Percentiles rank a stretch among this genome's conserved stretches.
These are phyloP conservation scores for Stramenopiles sp. DNA, from an alignment of 352 stramenopile species.

Conservation along the genomic window DNA sequence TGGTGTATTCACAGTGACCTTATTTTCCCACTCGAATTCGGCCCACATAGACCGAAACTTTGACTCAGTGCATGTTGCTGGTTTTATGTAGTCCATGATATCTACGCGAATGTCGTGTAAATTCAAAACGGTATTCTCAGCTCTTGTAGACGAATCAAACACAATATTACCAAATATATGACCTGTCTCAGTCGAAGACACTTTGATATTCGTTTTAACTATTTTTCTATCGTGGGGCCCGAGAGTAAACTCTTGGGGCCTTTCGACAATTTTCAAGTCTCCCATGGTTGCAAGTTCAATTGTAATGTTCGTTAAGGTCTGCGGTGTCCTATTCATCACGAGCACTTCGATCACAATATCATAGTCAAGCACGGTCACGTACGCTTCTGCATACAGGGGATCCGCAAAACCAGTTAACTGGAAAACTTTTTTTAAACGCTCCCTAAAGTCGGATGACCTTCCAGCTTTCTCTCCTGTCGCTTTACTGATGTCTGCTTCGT, in stretches of 20 bases:
- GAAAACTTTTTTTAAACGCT: constrained; percentile 84
- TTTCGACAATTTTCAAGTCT: constrained; percentile 98
- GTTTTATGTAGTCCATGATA: constrained; percentile 99
- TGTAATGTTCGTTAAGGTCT: constrained; percentile 93
- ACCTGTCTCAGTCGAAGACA: constrained; percentile 98
- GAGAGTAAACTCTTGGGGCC: constrained; percentile 88
- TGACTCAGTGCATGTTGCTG: constrained; percentile 72
- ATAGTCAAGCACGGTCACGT: constrained; percentile 99
- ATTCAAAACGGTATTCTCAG: constrained; percentile 96
- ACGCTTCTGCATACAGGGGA: constrained; percentile 95
- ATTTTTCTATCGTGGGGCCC: constrained; percentile 85
- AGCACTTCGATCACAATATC: constrained; percentile 98
- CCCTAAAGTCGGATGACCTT: constrained; percentile 43
- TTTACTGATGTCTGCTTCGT: constrained; percentile 81
- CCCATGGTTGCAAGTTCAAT: constrained; percentile 97
- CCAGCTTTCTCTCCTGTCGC: constrained; percentile 58
- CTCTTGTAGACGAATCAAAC: constrained; percentile 80
- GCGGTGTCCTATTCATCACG: constrained; percentile 92
- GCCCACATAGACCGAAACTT: constrained; percentile 99
- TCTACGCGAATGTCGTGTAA: constrained; percentile 99
- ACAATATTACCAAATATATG: constrained; percentile 99
- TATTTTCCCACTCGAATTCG: constrained; percentile 99
- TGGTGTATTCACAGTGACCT: constrained; percentile 88
- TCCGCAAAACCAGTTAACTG: constrained; percentile 97
- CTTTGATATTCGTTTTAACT: constrained; percentile 97